Evolutionary conservation across 1,139 yeast genomes (phyloP), one percentile per base, ranked within the genome.

Genomic region (Nakaseomyces sp.): DNA sequence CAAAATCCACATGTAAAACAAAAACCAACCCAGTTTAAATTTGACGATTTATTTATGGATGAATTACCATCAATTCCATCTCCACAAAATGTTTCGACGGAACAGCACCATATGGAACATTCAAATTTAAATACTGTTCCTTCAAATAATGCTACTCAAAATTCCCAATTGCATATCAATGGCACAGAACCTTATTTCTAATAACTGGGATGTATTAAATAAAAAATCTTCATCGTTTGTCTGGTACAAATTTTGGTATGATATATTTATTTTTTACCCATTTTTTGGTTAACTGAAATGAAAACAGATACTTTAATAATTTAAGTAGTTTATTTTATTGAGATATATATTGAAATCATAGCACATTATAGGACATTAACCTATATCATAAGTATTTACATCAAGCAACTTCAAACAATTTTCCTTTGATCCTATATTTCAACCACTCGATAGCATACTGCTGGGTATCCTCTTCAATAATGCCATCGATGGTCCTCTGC

Each of bases 391-490:
- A n/a, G n/a, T n/a, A n/a, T n/a, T n/a, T 30, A 5, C 2, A 7
- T 16, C 4, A 30, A 5, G 15, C 18, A 26, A 63, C 55, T 31
- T 70, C 68, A 43, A 77, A 58, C 15, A 67, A 63, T 41, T 64
- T 61, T 0, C 86, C 88, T 47, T 55, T 60, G 13, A 69, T 61
- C 43, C 73, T 64, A 10, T 69, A 55, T 17, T 52, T 51, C 42
- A 70, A 61, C 45, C 66, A 73, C 20, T 51, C 56, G 1, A 58
- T 56, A 0, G 79, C 74, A 17, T 70, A 59, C 3, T 60, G 64
- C 47, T 73, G 71, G 0, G 84, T 76, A 50, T 82, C 83, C 43
- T 69, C 70, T 43, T 77, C 73, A 24, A 87, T 73, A 16, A 87
- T 81, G 41, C 73, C 72, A 43, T 82, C 66, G 2, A 85, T 76